phyloP scores from a whole-genome alignment of 768 basidiomycete genomes.

The Collybia nuda region DNA sequence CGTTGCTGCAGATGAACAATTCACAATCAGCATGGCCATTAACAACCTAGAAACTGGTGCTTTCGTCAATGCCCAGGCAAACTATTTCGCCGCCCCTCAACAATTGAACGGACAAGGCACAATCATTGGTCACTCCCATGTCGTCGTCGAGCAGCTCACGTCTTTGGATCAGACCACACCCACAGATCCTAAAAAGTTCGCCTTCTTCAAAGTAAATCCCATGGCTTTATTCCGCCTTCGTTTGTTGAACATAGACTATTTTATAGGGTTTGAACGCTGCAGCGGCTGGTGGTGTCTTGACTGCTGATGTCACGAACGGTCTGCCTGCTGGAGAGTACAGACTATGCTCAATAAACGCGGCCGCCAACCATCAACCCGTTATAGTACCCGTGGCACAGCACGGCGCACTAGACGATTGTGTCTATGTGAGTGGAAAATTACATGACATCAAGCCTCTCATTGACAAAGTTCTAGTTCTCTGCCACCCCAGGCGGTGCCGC shows the following conservation, averaged over 20 bases:
- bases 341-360: conserved; percentile 55
- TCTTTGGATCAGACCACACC: conserved; percentile 39
- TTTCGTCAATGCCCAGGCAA: conserved; percentile 49
- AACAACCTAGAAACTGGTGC: conserved; percentile 40
- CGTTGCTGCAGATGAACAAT: conserved; percentile 40
- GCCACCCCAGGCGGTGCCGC: conserved; percentile 21
- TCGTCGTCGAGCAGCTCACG: conserved; percentile 47
- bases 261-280: conserved; percentile 47
- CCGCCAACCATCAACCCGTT: conserved; percentile 59
- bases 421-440: conserved; percentile 45
- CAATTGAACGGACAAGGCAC: conserved; percentile 43
- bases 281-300: conserved; percentile 47
- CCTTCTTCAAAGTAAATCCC: conserved; percentile 46
- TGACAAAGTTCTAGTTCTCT: conserved; percentile 28
- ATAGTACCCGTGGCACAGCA: conserved; percentile 62
- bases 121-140: conserved; percentile 53
- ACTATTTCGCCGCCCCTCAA: conserved; percentile 54
- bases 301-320: conserved; percentile 50
- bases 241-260: conserved; percentile 27
- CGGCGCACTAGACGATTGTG: conserved; percentile 56
- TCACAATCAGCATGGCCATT: conserved; percentile 47
- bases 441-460: neutral
- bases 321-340: conserved; percentile 60
- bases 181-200: conserved; percentile 45
- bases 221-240: too few species aligned